Evolutionary conservation across 257 asterid genomes (phyloP).

Genomic region (Agastache rugosa): DNA sequence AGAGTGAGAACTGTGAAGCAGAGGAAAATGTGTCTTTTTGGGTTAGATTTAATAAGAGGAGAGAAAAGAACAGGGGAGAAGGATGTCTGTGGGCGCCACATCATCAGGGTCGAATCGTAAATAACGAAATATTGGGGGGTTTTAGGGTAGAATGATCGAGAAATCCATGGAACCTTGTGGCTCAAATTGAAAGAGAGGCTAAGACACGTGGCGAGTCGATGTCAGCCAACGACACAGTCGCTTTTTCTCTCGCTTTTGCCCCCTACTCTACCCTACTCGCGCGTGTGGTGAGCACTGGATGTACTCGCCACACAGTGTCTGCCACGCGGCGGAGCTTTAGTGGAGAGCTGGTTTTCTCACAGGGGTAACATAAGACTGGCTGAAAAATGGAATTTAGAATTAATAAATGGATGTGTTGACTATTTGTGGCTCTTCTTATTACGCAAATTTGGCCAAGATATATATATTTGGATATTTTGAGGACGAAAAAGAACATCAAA

Average conservation of each 20-base stretch:
- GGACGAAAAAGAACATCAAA: background rate
- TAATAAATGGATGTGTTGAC: slow-evolving; percentile 29
- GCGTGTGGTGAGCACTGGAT: slow-evolving; percentile 1
- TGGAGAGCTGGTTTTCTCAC: slow-evolving; percentile 34
- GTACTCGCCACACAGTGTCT: slow-evolving; percentile 25
- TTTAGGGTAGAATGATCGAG: slow-evolving; percentile 47
- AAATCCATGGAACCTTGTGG: slow-evolving; percentile 74
- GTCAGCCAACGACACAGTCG: slow-evolving; percentile 51
- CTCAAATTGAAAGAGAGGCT: slow-evolving; percentile 55
- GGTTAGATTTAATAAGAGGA: slow-evolving; percentile 36
- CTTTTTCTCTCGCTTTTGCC: slow-evolving; percentile 39
- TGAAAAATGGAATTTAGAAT: background rate
- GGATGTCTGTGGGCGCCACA: slow-evolving; percentile 55
- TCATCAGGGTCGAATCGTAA: slow-evolving; percentile 45
- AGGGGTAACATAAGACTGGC: slow-evolving; percentile 1
- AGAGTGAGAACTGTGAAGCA: slow-evolving; percentile 34
- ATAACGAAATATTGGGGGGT: background rate
- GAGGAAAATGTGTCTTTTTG: slow-evolving; percentile 15
- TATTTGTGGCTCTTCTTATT: slow-evolving; percentile 19
- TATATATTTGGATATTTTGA: slow-evolving; percentile 25
- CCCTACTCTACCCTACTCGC: slow-evolving; percentile 35
- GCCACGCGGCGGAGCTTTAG: slow-evolving; percentile 36
- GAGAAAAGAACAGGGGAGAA: slow-evolving; percentile 16
- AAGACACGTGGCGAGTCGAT: slow-evolving; percentile 63
- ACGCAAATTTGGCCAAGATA: background rate